These are phyloP conservation scores for Torrubiella hemipterigena DNA, from an alignment of 2,329 filamentous ascomycete genomes.

Conservation along the genomic window DNA sequence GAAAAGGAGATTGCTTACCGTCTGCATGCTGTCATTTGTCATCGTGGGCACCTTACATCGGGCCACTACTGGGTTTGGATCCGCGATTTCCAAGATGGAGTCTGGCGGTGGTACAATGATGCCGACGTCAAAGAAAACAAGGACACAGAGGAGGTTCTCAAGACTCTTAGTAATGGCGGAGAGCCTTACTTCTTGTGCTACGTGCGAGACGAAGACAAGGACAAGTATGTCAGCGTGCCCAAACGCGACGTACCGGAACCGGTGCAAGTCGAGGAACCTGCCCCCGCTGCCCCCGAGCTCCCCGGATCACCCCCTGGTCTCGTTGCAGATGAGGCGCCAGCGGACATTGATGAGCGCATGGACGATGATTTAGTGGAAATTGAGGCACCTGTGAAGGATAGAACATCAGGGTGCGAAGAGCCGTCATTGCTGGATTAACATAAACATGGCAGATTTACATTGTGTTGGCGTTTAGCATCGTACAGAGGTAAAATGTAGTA, in stretches of 20 bases:
- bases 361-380: no score
- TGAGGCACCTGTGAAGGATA: no score
- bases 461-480: no score
- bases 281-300: no score
- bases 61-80: conserved; percentile 99
- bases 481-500: no score
- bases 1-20: conserved; percentile 60
- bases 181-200: conserved; percentile 81
- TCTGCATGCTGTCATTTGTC: conserved; percentile 87
- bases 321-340: no score
- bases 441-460: no score
- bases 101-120: conserved; percentile 96
- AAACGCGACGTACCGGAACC: conserved; percentile 16
- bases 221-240: conserved; percentile 36
- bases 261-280: background rate
- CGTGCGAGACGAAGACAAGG: conserved; percentile 55
- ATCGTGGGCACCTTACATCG: conserved; percentile 58
- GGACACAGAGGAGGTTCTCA: conserved; percentile 56
- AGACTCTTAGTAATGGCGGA: conserved; percentile 52
- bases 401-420: no score
- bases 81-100: conserved; percentile 66
- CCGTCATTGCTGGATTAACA: no score
- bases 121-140: conserved; percentile 60
- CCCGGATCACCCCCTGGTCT: no score
- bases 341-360: no score